phyloP scores from a whole-genome alignment of 768 basidiomycete genomes.

The Mycena latifolia region DNA sequence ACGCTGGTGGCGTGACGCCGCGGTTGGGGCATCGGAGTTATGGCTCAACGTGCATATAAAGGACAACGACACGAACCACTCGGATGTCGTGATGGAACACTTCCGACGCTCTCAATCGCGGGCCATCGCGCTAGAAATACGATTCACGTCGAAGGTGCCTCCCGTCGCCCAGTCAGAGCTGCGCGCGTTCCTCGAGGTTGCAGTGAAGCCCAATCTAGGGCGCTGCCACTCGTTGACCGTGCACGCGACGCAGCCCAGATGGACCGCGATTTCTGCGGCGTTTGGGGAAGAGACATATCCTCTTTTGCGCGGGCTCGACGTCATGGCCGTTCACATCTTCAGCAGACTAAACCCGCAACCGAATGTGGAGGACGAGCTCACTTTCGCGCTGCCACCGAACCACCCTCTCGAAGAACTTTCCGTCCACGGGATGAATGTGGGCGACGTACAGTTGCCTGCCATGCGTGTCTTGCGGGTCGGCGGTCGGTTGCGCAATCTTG shows the following conservation, averaged over 20 bases:
- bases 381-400: constrained; percentile 9
- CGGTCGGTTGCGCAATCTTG: constrained; percentile 1
- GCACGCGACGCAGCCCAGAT: neutral
- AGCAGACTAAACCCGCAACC: neutral
- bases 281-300: constrained; percentile 23
- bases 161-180: neutral
- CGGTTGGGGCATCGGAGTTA: constrained; percentile 15
- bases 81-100: constrained; percentile 11
- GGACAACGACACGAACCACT: constrained; percentile 5
- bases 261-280: constrained; percentile 15
- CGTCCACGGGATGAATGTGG: constrained; percentile 15
- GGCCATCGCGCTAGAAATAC: constrained; percentile 4
- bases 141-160: neutral
- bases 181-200: constrained; percentile 9
- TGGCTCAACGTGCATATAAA: constrained; percentile 15
- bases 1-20: constrained; percentile 17
- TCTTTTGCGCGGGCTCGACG: constrained; percentile 8
- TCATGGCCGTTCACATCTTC: constrained; percentile 4
- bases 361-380: constrained; percentile 1
- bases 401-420: constrained; percentile 18
- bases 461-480: constrained; percentile 14
- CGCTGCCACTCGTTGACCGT: constrained; percentile 20
- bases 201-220: constrained; percentile 12
- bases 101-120: constrained; percentile 14
- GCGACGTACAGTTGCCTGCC: constrained; percentile 13